Base-by-base conservation (phyloP, 345 rosid species). In the Camelina hispida region DNA sequence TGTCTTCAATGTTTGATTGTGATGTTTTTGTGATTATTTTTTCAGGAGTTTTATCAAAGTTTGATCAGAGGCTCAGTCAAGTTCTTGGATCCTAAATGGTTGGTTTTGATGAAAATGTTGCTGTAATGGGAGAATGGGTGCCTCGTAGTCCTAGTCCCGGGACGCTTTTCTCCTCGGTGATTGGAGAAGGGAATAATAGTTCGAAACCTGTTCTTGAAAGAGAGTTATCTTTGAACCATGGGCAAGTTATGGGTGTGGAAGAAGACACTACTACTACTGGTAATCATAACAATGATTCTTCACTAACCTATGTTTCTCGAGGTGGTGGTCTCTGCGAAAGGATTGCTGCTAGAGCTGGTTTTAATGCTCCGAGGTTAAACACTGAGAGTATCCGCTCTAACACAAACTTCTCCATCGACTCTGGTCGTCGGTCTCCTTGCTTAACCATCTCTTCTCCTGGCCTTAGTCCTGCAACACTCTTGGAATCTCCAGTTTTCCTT, bases 361-460 rank as follows among this genome's bases (percentile, higher is more conserved):
- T 90, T 65, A 92, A 88, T 51, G 91, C 96, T 68, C 91, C 89
- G 0, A 87, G 85, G 78, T 74, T 95, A 67, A 90, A 88, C 76
- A 87, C 97, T 0, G 85, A 90, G 53, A 86, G 84, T 32, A 87
- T 90, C 44, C 87, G 96, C 75, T 77, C 96, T 28, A 71, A 62
- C 20, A 69, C 81, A 44, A 83, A 81, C 72, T 89, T 86, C 23
- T 76, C 85, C 7, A 34, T 76, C 16, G 87, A 84, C 55, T 75
- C 93, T 40, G 77, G 74, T 34, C 56, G 78, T 66, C 81, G 81
- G 9, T 87, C 97, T 60, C 89, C 94, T 69, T 85, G 80, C 79
- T 79, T 90, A 71, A 95, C 91, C 28, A 89, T 95, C 69, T 85
- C 98, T 28, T 85, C 98, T 51, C 87, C 97, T 42, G 97, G 98